Base-by-base conservation (phyloP, 2,329 filamentous ascomycete genomes). In the Hawksworthiomyces lignivorus region DNA sequence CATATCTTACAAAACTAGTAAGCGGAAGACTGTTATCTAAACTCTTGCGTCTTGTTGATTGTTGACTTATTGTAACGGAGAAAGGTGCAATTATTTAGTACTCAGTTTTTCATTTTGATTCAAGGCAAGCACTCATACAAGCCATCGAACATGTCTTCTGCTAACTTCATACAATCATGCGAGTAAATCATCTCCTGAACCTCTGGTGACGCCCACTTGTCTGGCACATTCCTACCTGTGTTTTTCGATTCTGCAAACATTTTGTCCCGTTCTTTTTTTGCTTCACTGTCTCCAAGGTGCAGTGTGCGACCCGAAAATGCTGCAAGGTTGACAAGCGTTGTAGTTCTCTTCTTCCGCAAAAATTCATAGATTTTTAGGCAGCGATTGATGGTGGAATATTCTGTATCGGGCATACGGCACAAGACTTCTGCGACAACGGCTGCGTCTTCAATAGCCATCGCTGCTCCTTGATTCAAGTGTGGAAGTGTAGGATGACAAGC, bases 161-260 rank as follows among this genome's bases (percentile, higher is more conserved):
- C 70, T 41, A 75, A 68, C 53, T 66, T 60, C 41, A 75, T 67
- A 53, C 77, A 80, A 57, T 82, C 78, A 53, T 78, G 69, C 8
- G 71, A 69, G 58, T 82, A 83, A 47, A 82, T 75, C 68, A 74
- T 73, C 57, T 72, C 69, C 60, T 84, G 80, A 28, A 83, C 75
- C 52, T 83, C 79, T 12, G 78, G 77, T 56, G 80, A 81, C 2
- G 78, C 77, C 80, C 80, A 84, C 62, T 82, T 82, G 61, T 84
- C 80, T 3, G 77, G 77, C 46, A 72, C 73, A 44, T 61, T 69
- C 54, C 68, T 72, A 54, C 52, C 65, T 49, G 63, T 54, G 22
- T 8, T 18, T 49, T 66, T 69, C 44, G 73, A 64, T 40, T 71
- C 63, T 32, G 68, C 70, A 56, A 79, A 76, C 60, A 67, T 63